phyloP scores from a whole-genome alignment of 202 grass and related monocot species.

The Panicum hallii region DNA sequence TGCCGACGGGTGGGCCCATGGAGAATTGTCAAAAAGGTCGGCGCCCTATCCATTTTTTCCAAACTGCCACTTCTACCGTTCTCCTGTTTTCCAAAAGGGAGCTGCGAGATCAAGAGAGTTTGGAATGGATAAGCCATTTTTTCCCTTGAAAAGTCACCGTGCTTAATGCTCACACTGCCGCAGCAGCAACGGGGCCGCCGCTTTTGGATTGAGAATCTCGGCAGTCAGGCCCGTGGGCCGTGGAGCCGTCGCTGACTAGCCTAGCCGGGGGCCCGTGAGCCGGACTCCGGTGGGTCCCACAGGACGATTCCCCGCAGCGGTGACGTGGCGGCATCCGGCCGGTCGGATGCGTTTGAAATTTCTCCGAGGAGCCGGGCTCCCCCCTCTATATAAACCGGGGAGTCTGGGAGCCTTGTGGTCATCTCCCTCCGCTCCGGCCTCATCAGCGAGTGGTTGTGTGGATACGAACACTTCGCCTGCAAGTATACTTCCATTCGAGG shows the following conservation, averaged over 20 bases:
- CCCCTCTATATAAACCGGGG: slow-evolving; percentile 27
- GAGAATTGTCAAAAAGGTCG: slow-evolving; percentile 18
- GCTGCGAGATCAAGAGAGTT: not conserved
- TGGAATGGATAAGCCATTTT: slow-evolving; percentile 15
- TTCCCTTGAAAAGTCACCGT: slow-evolving; percentile 26
- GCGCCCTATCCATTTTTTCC: slow-evolving; percentile 25
- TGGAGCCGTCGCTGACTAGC: slow-evolving; percentile 52
- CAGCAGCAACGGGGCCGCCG: not conserved
- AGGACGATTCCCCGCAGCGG: not conserved
- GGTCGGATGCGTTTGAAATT: slow-evolving; percentile 47
- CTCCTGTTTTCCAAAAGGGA: not conserved
- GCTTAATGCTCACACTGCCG: not conserved
- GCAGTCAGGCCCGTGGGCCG: slow-evolving; percentile 36
- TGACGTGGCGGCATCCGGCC: slow-evolving; percentile 39
- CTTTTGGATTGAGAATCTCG: not conserved
- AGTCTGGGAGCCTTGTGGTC: slow-evolving; percentile 6
- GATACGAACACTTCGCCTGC: not conserved
- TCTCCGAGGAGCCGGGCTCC: slow-evolving; percentile 19
- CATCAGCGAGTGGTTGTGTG: not conserved
- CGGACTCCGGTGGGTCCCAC: not conserved
- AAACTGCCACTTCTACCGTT: not conserved
- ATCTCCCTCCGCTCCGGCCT: not conserved
- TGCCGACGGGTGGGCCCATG: not conserved
- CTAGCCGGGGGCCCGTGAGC: not conserved
- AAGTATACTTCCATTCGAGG: not conserved